These are phyloP conservation scores for Laguncularia racemosa DNA, from an alignment of 345 rosid species.

Conservation along the genomic window DNA sequence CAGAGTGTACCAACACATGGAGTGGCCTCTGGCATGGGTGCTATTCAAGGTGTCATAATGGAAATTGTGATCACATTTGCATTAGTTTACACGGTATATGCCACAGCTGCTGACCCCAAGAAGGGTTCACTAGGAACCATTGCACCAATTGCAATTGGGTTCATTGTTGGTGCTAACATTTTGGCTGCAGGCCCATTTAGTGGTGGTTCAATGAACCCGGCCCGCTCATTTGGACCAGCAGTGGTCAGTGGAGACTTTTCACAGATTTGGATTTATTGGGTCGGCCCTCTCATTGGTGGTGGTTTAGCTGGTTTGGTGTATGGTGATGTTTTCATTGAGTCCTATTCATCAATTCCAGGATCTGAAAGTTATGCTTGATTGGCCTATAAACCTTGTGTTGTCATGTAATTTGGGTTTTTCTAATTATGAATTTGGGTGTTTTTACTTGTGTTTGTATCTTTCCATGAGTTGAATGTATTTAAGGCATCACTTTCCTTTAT, in stretches of 20 bases:
- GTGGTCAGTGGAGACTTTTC: conserved; percentile 69
- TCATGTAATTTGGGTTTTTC: conserved; percentile 1
- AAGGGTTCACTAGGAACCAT: conserved; percentile 67
- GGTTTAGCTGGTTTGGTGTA: conserved; percentile 78
- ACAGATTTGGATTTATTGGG: conserved; percentile 72
- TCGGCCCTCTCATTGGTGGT: conserved; percentile 78
- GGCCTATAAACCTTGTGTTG: background rate
- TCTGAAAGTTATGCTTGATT: conserved; percentile 27
- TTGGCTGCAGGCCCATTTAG: conserved; percentile 91
- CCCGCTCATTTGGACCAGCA: conserved; percentile 87
- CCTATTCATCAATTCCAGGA: conserved; percentile 34
- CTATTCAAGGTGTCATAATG: conserved; percentile 51
- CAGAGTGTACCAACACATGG: conserved; percentile 79
- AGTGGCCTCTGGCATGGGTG: conserved; percentile 59
- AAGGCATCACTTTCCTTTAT: no score
- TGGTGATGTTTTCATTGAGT: conserved; percentile 62
- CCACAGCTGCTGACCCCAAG: conserved; percentile 81
- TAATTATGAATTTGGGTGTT: conserved; percentile 3
- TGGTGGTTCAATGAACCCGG: conserved; percentile 96
- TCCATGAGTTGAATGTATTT: no score
- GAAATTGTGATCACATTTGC: conserved; percentile 76
- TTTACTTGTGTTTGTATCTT: background rate
- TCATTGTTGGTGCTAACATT: conserved; percentile 89
- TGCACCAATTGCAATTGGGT: conserved; percentile 82
- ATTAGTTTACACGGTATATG: conserved; percentile 78